Evolutionary conservation across 805 yeast species (phyloP).

Genomic region (Saturnispora besseyi): DNA sequence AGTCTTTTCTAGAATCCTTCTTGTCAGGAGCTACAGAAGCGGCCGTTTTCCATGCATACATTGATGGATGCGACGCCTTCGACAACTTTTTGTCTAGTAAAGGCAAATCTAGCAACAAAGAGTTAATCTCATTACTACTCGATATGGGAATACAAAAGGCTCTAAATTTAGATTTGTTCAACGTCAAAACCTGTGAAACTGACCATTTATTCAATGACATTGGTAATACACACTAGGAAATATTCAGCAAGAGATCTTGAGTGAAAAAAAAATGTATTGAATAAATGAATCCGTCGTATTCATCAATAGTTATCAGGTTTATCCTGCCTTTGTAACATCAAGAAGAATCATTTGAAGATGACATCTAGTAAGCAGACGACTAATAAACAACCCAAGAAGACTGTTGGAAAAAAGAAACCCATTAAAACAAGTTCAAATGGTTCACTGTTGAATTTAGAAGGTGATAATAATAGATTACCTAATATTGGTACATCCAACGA

Average conservation of each 20-base stretch:
- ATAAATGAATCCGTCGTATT: no score
- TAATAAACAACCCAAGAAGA: neutral
- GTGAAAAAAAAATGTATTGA: neutral
- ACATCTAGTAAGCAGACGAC: neutral
- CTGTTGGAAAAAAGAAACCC: neutral
- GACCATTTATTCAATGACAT: slow-evolving; percentile 27
- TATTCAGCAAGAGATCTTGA: neutral
- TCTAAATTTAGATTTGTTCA: slow-evolving; percentile 59
- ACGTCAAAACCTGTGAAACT: slow-evolving; percentile 31
- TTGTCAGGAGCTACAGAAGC: neutral
- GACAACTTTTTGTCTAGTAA: slow-evolving; percentile 37
- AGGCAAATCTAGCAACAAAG: slow-evolving; percentile 34
- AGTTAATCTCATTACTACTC: slow-evolving; percentile 34
- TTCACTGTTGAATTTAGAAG: neutral
- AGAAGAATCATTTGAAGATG: neutral
- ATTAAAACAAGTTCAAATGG: neutral
- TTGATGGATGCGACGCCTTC: slow-evolving; percentile 63
- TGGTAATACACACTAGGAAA: neutral
- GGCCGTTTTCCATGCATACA: slow-evolving; percentile 61
- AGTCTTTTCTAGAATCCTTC: neutral
- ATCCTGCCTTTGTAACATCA: no score
- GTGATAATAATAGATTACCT: neutral
- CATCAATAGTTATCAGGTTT: no score
- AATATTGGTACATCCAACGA: neutral
- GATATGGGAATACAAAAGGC: slow-evolving; percentile 43